Base-by-base conservation (phyloP, 1,284 basidiomycete genomes). In the Prillingera fragicola region DNA sequence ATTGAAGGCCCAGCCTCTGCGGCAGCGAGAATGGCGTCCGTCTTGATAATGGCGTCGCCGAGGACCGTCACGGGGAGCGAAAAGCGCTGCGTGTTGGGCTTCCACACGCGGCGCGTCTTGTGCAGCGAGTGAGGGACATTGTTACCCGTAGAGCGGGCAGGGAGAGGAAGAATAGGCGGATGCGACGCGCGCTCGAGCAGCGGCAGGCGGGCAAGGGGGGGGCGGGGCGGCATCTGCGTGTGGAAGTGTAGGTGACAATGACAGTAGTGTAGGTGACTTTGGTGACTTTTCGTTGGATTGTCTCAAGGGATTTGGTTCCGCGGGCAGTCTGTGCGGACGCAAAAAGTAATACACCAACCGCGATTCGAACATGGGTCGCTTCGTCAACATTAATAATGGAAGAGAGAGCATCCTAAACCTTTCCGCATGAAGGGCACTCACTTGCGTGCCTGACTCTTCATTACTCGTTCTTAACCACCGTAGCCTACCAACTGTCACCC, bases 81-180 rank as follows among this genome's bases (percentile, higher is more conserved):
- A 19, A 56, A 47, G 14, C 62, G 51, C 8, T 88, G 85, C 15
- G 87, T 76, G 70, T 95, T 95, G 19, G 90, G 87, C 21, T 87
- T 74, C 90, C 90, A 95, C 33, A 81, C 80, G 33, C 90, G 75
- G 38, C 86, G 82, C n/a, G 91, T 92, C 74, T 92, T 92, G 67
- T 84, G 80, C 65, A 86, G 82, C 18, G 89, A 94, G 70, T 87
- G 85, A 0, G 90, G 88, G 40, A 92, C 86, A 63, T 84, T 91
- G 77, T 94, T 91, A 28, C 90, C 90, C 55, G 56, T 50, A 37
- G 55, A 42, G 23, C 49, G 50, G 9, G 52, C 43, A 10, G 67
- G 57, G 28, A 70, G 58, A n/a, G 61, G 61, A 25, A 70, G 46
- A 48, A 70, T 60, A 7, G 66, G 43, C 6, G 66, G 64, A 45